Conservation (phyloP, 2,329 filamentous ascomycete species). For the Tricladium varicosporioides region DNA sequence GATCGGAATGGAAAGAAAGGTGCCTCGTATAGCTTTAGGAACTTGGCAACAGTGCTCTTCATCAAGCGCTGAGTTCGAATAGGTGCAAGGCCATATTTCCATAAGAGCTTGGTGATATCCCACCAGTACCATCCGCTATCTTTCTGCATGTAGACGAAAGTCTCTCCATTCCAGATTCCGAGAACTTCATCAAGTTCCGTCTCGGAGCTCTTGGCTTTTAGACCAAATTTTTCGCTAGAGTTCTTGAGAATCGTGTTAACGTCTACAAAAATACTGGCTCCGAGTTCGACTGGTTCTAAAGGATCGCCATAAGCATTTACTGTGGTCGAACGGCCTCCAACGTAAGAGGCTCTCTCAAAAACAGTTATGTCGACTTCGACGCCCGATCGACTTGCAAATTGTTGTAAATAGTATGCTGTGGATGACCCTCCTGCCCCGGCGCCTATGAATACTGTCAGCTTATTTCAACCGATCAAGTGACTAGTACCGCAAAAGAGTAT, state of each 20-base stretch:
- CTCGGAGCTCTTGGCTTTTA: constrained; percentile 52
- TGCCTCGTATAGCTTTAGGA: constrained; percentile 75
- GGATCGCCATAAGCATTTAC: constrained; percentile 72
- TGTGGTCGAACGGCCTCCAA: constrained; percentile 86
- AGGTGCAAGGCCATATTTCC: constrained; percentile 81
- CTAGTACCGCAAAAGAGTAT: no score
- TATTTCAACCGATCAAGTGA: background rate
- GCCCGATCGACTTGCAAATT: constrained; percentile 60
- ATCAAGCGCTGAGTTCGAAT: constrained; percentile 71
- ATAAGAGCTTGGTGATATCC: constrained; percentile 75
- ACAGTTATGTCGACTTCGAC: constrained; percentile 76
- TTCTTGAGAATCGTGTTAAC: constrained; percentile 80
- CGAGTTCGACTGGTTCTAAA: constrained; percentile 72
- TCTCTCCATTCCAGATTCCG: constrained; percentile 80
- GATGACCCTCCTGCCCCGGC: constrained; percentile 88
- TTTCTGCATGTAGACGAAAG: constrained; percentile 67
- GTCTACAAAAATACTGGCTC: constrained; percentile 87
- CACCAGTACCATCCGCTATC: constrained; percentile 68
- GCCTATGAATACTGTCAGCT: constrained; percentile 49
- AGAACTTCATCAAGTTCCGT: constrained; percentile 47
- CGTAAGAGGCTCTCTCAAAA: constrained; percentile 73
- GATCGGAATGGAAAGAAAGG: constrained; percentile 84
- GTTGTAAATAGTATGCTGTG: constrained; percentile 76
- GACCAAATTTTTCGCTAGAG: constrained; percentile 68
- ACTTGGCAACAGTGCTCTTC: constrained; percentile 67